Conservation (phyloP, 2,329 filamentous ascomycete species). For the Alternaria rosae region DNA sequence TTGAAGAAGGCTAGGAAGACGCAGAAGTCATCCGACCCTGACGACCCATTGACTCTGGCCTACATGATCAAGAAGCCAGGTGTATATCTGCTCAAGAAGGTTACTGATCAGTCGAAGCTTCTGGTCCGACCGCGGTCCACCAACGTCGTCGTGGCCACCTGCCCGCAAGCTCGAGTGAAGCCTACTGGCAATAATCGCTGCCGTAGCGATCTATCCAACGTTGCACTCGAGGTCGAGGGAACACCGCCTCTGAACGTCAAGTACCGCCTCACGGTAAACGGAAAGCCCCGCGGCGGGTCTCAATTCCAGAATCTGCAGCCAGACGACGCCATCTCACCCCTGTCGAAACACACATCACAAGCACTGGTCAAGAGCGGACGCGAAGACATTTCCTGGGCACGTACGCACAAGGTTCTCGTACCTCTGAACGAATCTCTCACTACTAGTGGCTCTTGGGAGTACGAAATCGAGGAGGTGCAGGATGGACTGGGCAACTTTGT, state of each 20-base stretch:
- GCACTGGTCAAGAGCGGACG: constrained; percentile 65
- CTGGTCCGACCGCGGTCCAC: constrained; percentile 80
- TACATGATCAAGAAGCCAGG: constrained; percentile 85
- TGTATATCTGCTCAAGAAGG: constrained; percentile 82
- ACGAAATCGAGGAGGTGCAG: constrained; percentile 88
- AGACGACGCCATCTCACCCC: constrained; percentile 80
- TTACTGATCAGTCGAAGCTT: constrained; percentile 91
- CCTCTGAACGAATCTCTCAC: constrained; percentile 90
- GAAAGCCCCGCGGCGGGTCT: constrained; percentile 81
- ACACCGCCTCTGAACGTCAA: constrained; percentile 91
- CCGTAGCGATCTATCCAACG: constrained; percentile 84
- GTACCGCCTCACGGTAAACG: constrained; percentile 88
- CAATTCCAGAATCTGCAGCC: constrained; percentile 89
- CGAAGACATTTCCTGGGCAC: constrained; percentile 82
- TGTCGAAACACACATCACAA: constrained; percentile 67
- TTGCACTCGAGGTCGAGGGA: constrained; percentile 83
- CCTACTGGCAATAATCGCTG: constrained; percentile 74
- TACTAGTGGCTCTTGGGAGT: constrained; percentile 81
- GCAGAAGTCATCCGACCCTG: constrained; percentile 56
- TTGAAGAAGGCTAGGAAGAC: constrained; percentile 73
- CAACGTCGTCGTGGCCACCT: constrained; percentile 84
- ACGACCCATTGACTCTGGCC: constrained; percentile 70
- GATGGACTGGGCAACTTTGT: constrained; percentile 89
- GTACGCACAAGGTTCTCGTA: constrained; percentile 75
- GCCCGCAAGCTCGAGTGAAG: constrained; percentile 79